These are phyloP conservation scores for Thielaviopsis punctulata DNA, from an alignment of 2,329 filamentous ascomycete species.

Conservation along the genomic window DNA sequence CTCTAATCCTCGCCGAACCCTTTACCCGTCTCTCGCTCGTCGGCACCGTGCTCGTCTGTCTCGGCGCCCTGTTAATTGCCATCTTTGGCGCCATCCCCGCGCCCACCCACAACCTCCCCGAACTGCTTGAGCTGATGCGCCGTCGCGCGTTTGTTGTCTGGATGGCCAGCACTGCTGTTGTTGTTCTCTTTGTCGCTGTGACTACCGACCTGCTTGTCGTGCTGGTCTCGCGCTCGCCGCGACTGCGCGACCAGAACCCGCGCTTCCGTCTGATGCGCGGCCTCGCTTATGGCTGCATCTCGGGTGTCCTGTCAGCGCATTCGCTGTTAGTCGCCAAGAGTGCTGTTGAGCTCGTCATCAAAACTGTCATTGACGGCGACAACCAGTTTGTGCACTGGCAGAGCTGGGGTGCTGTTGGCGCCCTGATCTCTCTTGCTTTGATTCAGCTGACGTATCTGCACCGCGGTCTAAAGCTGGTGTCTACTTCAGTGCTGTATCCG, in stretches of 20 bases:
- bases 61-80: slow-evolving; percentile 79
- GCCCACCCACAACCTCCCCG: slow-evolving; percentile 71
- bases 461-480: slow-evolving; percentile 81
- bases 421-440: slow-evolving; percentile 64
- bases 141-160: slow-evolving; percentile 66
- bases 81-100: slow-evolving; percentile 88
- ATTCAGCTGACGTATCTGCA: slow-evolving; percentile 92
- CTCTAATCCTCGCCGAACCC: slow-evolving; percentile 76
- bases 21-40: slow-evolving; percentile 88
- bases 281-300: slow-evolving; percentile 74
- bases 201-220: slow-evolving; percentile 38
- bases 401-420: slow-evolving; percentile 78
- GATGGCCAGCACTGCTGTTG: slow-evolving; percentile 64
- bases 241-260: slow-evolving; percentile 34
- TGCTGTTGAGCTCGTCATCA: slow-evolving; percentile 81
- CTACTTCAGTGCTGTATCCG: slow-evolving; percentile 87
- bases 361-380: slow-evolving; percentile 63
- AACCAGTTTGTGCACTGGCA: slow-evolving; percentile 96
- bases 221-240: slow-evolving; percentile 23
- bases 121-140: slow-evolving; percentile 60
- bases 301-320: slow-evolving; percentile 86
- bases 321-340: slow-evolving; percentile 88
- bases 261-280: slow-evolving; percentile 63
- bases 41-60: slow-evolving; percentile 75
- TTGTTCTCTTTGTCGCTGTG: slow-evolving; percentile 53